Percentiles rank a stretch among this genome's conserved stretches.
Conservation (phyloP, 2,329 filamentous ascomycete genomes). For the Biscogniauxia marginata region DNA sequence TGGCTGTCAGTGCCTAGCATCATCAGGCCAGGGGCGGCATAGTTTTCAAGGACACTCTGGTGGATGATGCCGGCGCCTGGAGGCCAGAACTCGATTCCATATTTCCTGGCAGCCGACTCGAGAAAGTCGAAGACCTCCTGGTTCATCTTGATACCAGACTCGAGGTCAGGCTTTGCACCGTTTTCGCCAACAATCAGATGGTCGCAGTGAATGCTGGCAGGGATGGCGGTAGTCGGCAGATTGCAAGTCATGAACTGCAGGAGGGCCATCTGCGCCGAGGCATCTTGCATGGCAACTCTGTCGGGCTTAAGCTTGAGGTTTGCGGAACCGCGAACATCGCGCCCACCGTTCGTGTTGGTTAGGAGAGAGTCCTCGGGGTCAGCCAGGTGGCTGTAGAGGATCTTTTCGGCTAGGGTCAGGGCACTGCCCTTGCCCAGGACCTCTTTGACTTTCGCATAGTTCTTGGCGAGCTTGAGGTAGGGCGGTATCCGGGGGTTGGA, state of each 20-base stretch:
- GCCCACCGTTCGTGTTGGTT: conserved; percentile 78
- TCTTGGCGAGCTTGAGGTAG: conserved; percentile 64
- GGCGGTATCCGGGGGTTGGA: conserved; percentile 59
- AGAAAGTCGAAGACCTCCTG: conserved; percentile 98
- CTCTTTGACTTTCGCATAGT: conserved; percentile 57
- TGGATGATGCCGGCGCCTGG: conserved; percentile 94
- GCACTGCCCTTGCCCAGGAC: conserved; percentile 53
- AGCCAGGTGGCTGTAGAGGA: conserved; percentile 93
- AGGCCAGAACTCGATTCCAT: conserved; percentile 94
- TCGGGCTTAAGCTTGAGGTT: conserved; percentile 98
- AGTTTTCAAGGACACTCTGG: conserved; percentile 97
- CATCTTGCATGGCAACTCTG: conserved; percentile 98
- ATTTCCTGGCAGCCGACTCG: conserved; percentile 86
- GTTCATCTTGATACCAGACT: conserved; percentile 83
- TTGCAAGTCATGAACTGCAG: conserved; percentile 98
- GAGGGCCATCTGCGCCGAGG: conserved; percentile 96
- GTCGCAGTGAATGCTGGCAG: conserved; percentile 97
- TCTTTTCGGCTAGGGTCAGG: conserved; percentile 94
- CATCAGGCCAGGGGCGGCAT: conserved; percentile 94
- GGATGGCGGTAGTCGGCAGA: conserved; percentile 83
- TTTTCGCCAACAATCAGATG: conserved; percentile 96
- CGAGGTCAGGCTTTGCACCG: conserved; percentile 82
- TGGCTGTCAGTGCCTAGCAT: conserved; percentile 98
- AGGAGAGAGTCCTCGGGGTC: conserved; percentile 86
- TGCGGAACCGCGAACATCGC: conserved; percentile 78